Evolutionary conservation across 2,329 filamentous ascomycete species (phyloP).

Genomic region (Thelonectria discophora): DNA sequence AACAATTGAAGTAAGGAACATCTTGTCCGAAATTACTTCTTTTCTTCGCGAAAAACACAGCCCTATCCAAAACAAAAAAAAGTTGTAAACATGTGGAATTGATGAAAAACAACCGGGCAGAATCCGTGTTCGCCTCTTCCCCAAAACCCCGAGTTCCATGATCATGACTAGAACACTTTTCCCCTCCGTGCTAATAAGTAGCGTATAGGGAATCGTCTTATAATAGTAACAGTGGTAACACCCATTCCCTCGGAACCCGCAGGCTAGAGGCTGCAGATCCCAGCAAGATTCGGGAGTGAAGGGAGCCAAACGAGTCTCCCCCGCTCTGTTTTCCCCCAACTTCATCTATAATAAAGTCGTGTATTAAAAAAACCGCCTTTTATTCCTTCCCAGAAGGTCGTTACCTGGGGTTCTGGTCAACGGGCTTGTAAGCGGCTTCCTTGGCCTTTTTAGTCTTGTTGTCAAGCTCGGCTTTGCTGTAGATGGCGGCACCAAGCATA

Average conservation of each 20-base stretch:
- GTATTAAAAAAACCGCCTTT: constrained; percentile 37
- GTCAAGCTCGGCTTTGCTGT: constrained; percentile 65
- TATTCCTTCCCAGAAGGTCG: constrained; percentile 17
- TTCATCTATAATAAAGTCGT: constrained; percentile 41
- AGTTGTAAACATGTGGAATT: constrained; percentile 28
- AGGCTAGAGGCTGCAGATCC: constrained; percentile 13
- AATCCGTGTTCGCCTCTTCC: constrained; percentile 31
- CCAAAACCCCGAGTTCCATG: constrained; percentile 38
- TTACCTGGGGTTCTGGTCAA: constrained; percentile 46
- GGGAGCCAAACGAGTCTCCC: constrained; percentile 32
- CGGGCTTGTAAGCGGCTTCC: constrained; percentile 47
- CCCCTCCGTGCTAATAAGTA: constrained; percentile 17
- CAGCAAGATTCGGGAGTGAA: constrained; percentile 24
- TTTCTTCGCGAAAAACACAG: constrained; percentile 30
- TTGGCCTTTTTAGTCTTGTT: constrained; percentile 51
- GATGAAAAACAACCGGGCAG: constrained; percentile 34
- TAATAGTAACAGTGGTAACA: constrained; percentile 30
- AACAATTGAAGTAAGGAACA: too few relatives aligned
- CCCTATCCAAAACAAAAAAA: constrained; percentile 39
- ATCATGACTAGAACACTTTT: constrained; percentile 38
- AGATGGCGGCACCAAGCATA: constrained; percentile 64
- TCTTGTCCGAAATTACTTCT: constrained; percentile 32
- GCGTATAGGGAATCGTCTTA: constrained; percentile 19
- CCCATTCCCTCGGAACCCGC: constrained; percentile 26
- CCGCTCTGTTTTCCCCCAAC: constrained; percentile 27